These are phyloP conservation scores for Phlebopus sp. DNA, from an alignment of 1,284 basidiomycete species.

Conservation along the genomic window DNA sequence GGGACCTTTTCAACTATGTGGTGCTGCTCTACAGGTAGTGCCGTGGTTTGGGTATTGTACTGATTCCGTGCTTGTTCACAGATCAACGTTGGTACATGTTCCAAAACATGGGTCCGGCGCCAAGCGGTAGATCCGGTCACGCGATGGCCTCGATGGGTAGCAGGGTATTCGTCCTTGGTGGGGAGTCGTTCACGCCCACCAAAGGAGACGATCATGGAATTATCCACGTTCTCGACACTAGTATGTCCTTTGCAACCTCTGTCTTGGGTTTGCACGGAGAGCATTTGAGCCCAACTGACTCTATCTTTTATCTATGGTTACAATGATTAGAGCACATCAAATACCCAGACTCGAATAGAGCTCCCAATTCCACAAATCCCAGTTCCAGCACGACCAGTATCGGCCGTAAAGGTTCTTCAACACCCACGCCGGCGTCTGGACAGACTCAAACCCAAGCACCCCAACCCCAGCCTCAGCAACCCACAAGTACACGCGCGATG, in stretches of 20 bases:
- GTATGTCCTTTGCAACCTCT: constrained; percentile 46
- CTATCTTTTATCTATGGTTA: constrained; percentile 10
- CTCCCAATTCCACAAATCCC: constrained; percentile 40
- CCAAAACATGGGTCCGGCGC: constrained; percentile 97
- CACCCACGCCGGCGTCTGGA: constrained; percentile 29
- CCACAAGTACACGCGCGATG: constrained; percentile 48
- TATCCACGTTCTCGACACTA: constrained; percentile 91
- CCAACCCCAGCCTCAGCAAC: constrained; percentile 16
- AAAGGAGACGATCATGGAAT: constrained; percentile 80
- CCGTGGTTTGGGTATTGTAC: too few relatives aligned
- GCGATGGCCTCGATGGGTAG: constrained; percentile 90
- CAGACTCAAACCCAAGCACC: constrained; percentile 15
- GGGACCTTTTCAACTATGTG: constrained; percentile 1
- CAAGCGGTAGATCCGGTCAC: constrained; percentile 89
- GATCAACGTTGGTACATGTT: constrained; percentile 97
- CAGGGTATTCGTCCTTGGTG: constrained; percentile 90
- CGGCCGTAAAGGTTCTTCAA: constrained; percentile 41
- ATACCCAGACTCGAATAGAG: constrained; percentile 74
- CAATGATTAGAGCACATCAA: constrained; percentile 79
- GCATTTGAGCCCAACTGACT: constrained; percentile 6
- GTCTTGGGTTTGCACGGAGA: neutral
- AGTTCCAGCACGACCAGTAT: constrained; percentile 28
- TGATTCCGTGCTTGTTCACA: constrained; percentile 24
- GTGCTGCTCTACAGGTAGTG: constrained; percentile 1
- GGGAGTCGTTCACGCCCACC: constrained; percentile 80